A percentile compares a stretch with the other conserved stretches of the same genome.
Evolutionary conservation across 2,329 filamentous ascomycete genomes (phyloP).

Genomic region (Aspergillus sp.): DNA sequence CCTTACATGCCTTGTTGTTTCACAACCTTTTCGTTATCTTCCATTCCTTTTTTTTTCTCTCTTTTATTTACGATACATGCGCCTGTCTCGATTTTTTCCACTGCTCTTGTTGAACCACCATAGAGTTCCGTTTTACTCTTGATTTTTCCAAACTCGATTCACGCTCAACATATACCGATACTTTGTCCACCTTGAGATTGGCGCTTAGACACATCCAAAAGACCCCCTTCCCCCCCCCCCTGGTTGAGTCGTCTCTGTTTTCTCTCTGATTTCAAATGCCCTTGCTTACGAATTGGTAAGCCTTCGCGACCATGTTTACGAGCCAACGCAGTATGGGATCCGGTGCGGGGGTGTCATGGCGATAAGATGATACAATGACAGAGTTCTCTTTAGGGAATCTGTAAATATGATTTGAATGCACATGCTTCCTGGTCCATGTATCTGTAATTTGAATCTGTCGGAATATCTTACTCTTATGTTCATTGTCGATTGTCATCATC

Average conservation of each 20-base stretch:
- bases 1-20: constrained; percentile 5
- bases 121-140: constrained; percentile 9
- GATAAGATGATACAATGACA: constrained; percentile 12
- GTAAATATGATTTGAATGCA: constrained; percentile 10
- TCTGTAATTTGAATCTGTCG: not conserved
- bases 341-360: constrained; percentile 3
- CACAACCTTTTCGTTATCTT: not conserved
- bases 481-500: constrained; percentile 15
- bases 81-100: not conserved
- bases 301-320: constrained; percentile 1
- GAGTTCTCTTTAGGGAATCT: constrained; percentile 7
- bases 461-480: constrained; percentile 3
- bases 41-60: not conserved
- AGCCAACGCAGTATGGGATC: constrained; percentile 5
- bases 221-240: not conserved
- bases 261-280: not conserved
- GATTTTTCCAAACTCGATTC: constrained; percentile 1
- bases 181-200: not conserved
- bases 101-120: not conserved
- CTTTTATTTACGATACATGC: not conserved
- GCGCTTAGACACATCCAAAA: constrained; percentile 4
- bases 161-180: not conserved
- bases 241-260: not conserved
- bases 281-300: not conserved
- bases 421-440: not conserved